Evolutionary conservation across 306 rosid species (phyloP), one percentile per base, ranked within the genome.

Genomic region (Sechiopsis laciniata): DNA sequence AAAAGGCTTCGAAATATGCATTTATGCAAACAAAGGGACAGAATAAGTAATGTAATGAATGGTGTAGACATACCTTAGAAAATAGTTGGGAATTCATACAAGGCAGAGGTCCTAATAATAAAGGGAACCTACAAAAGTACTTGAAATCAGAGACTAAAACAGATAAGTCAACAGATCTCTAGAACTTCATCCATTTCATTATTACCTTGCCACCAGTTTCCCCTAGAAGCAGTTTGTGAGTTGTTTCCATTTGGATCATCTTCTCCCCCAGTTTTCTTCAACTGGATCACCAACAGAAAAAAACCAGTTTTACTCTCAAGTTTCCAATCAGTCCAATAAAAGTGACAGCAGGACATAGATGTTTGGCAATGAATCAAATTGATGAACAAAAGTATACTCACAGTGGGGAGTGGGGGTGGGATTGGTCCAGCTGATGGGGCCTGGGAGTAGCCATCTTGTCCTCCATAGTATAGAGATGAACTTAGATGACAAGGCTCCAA

Each of bases 121-220:
- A 72, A 86, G 89, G 8, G 89, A 86, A 80, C 85, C 89, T 83
- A 70, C 75, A 77, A 61, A 55, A 72, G 46, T 0, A 69, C 16
- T 51, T 69, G 17, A 74, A 40, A 37, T 59, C 37, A 65, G 89
- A 83, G 74, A 84, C 87, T 80, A 63, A 77, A 76, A 65, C 75
- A 55, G 52, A 55, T 35, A 15, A 71, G 74, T n/a, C 2, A 71
- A 29, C 46, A 71, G 46, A 53, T 62, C 32, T 13, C 17, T 0
- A 75, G 16, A 63, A 26, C 29, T 37, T 37, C 14, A 45, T n/a
- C 52, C 14, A 21, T 17, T 57, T 15, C 16, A 71, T 20, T 20
- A 61, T n/a, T 73, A 83, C 89, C 87, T 81, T 86, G 87, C 89
- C 89, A 86, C 89, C 89, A 86, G 70, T 86, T 83, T 83, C 87